Percentiles rank a stretch among this genome's conserved stretches.
Evolutionary conservation across 441 rosid genomes (phyloP).

Genomic region (Gossypium davidsonii): DNA sequence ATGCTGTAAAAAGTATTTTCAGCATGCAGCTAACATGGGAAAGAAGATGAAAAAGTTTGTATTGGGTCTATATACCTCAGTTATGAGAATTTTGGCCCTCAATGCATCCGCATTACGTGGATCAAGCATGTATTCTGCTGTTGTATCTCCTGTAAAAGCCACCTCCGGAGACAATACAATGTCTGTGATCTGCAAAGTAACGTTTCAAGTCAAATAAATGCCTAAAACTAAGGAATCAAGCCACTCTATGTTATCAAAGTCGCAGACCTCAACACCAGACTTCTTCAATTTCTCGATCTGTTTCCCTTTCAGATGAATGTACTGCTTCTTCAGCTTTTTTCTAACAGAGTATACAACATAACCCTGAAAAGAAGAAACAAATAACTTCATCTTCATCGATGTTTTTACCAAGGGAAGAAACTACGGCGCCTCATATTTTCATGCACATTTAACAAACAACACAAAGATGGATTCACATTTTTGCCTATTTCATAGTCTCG

Average conservation of each 20-base stretch:
- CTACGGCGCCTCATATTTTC: background rate
- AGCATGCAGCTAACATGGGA: background rate
- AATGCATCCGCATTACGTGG: slow-evolving; percentile 91
- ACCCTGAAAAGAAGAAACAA: slow-evolving; percentile 43
- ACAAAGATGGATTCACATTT: background rate
- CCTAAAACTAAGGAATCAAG: background rate
- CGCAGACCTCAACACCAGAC: slow-evolving; percentile 69
- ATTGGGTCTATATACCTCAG: slow-evolving; percentile 51
- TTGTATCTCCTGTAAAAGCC: slow-evolving; percentile 93
- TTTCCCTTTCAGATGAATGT: slow-evolving; percentile 79
- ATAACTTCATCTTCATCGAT: slow-evolving; percentile 2
- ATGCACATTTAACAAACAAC: background rate
- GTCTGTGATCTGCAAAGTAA: slow-evolving; percentile 61
- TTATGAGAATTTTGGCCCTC: slow-evolving; percentile 85
- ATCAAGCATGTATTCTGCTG: slow-evolving; percentile 86
- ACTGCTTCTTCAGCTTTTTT: slow-evolving; percentile 85
- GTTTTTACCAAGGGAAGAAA: background rate
- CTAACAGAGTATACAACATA: slow-evolving; percentile 77
- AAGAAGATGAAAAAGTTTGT: background rate
- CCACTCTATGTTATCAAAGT: background rate
- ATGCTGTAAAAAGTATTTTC: background rate
- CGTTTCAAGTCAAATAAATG: slow-evolving; percentile 13
- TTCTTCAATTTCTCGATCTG: slow-evolving; percentile 86
- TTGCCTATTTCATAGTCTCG: background rate
- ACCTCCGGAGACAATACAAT: slow-evolving; percentile 76